phyloP scores from a whole-genome alignment of 495 filamentous ascomycete genomes.

The Letharia lupina region DNA sequence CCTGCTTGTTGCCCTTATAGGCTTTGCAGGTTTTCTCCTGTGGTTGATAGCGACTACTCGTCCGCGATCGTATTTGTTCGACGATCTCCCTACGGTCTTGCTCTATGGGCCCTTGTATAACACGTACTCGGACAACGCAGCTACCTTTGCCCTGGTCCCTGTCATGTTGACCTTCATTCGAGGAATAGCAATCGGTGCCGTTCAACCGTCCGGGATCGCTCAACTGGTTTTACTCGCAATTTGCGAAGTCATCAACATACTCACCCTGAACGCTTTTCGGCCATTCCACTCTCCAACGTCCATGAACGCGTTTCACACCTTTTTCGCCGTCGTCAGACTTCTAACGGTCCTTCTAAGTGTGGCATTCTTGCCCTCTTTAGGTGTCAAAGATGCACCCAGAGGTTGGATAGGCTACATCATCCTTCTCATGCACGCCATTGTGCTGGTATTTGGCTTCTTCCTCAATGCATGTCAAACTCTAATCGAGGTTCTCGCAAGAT shows the following conservation, averaged over 20 bases:
- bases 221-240: constrained; percentile 87
- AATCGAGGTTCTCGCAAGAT: constrained; percentile 73
- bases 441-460: constrained; percentile 89
- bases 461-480: constrained; percentile 84
- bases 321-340: constrained; percentile 72
- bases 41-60: constrained; percentile 70
- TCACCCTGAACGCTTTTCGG: constrained; percentile 80
- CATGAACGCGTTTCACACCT: constrained; percentile 93
- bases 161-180: constrained; percentile 74
- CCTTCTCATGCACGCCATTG: constrained; percentile 73
- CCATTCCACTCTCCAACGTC: constrained; percentile 86
- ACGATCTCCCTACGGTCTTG: constrained; percentile 82
- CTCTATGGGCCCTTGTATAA: constrained; percentile 96
- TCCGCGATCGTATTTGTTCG: constrained; percentile 79
- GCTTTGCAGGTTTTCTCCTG: constrained; percentile 69
- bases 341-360: constrained; percentile 74
- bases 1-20: constrained; percentile 60
- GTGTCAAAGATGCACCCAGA: constrained; percentile 64
- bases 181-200: constrained; percentile 83
- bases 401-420: constrained; percentile 96
- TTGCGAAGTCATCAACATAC: constrained; percentile 84
- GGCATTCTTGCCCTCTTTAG: constrained; percentile 75
- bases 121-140: constrained; percentile 84
- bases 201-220: constrained; percentile 86
- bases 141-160: constrained; percentile 78